These are phyloP conservation scores for Leccinum subtestaceum DNA, from an alignment of 768 basidiomycete genomes.

Conservation along the genomic window DNA sequence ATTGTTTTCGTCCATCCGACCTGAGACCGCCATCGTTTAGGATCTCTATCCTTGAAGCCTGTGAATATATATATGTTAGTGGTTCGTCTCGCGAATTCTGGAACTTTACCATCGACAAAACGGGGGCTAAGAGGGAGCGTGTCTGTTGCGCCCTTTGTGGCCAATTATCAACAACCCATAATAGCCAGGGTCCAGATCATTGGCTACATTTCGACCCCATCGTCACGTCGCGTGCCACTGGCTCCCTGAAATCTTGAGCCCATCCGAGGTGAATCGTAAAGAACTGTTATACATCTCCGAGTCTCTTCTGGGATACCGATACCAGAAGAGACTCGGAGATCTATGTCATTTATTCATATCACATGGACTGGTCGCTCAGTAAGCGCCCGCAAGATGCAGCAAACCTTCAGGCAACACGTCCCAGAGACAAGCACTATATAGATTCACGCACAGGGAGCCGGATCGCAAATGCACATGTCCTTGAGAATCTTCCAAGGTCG, in stretches of 20 bases:
- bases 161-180: too few species aligned
- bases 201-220: too few species aligned
- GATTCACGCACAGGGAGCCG: constrained; percentile 76
- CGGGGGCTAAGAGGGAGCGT: too few species aligned
- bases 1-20: constrained; percentile 90
- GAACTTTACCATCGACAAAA: constrained; percentile 6
- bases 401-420: constrained; percentile 78
- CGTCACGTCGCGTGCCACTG: too few species aligned
- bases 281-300: constrained; percentile 8
- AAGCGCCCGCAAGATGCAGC: constrained; percentile 65
- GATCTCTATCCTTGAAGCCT: constrained; percentile 64
- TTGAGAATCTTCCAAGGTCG: constrained; percentile 24
- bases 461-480: constrained; percentile 23
- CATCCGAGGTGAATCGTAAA: neutral
- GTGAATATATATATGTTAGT: neutral
- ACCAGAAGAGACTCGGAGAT: constrained; percentile 38
- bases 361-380: neutral
- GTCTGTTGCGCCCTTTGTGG: too few species aligned
- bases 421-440: constrained; percentile 67
- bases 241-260: too few species aligned
- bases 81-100: neutral
- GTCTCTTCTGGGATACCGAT: constrained; percentile 49
- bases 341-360: constrained; percentile 30
- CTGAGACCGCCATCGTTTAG: constrained; percentile 85
- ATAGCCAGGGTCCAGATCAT: too few species aligned